These are phyloP conservation scores for Colletotrichum liriopes DNA, from an alignment of 2,329 filamentous ascomycete species.

Conservation along the genomic window DNA sequence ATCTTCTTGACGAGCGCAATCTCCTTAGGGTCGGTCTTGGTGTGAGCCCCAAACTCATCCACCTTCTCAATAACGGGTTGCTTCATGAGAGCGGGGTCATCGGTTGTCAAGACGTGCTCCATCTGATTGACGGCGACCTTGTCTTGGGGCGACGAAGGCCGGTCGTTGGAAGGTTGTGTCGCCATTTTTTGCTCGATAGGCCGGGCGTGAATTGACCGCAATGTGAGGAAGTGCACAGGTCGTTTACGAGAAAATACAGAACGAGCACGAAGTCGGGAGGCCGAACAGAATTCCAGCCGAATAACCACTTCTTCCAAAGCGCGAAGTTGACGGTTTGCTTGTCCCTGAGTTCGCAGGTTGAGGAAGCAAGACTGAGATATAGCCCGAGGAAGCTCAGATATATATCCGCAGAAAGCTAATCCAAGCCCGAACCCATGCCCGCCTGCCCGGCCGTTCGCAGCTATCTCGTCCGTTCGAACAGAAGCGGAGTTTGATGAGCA, in stretches of 20 bases:
- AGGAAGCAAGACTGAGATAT: background rate
- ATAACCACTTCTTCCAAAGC: background rate
- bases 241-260: background rate
- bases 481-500: constrained; percentile 21
- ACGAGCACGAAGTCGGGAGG: background rate
- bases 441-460: constrained; percentile 14
- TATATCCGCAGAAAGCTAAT: background rate
- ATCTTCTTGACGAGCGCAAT: constrained; percentile 55
- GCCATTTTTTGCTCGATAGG: constrained; percentile 5
- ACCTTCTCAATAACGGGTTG: constrained; percentile 41
- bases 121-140: constrained; percentile 38
- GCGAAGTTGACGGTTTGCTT: background rate
- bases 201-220: too few species aligned
- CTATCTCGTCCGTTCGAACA: constrained; percentile 17
- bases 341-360: background rate
- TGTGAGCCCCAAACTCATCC: constrained; percentile 57
- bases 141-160: constrained; percentile 30
- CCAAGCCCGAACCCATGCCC: background rate
- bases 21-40: constrained; percentile 57
- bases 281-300: background rate
- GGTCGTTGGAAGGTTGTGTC: constrained; percentile 1
- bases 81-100: constrained; percentile 41
- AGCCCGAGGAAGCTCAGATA: constrained; percentile 7
- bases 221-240: too few species aligned
- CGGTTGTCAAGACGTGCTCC: constrained; percentile 30